Conservation (phyloP, 1,139 yeast genomes). For the Groenewaldozyma sp. region DNA sequence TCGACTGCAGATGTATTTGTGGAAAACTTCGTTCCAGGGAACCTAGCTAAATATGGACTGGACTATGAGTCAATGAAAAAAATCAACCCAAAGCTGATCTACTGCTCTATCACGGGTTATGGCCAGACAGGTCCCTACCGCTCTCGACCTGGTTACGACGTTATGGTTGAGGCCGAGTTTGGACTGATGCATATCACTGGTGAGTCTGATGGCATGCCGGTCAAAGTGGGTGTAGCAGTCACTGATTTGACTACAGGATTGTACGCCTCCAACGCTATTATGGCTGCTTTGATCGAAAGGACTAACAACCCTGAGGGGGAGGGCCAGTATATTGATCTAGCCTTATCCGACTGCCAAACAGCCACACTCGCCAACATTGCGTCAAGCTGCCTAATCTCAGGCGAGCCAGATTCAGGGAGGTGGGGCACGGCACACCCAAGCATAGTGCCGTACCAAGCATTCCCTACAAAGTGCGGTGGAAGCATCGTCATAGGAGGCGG, state of each 20-base stretch:
- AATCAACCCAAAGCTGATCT: slow-evolving; percentile 28
- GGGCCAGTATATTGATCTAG: slow-evolving; percentile 33
- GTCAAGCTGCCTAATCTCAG: slow-evolving; percentile 32
- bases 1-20: slow-evolving; percentile 32
- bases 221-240: slow-evolving; percentile 38
- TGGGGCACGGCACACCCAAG: slow-evolving; percentile 38
- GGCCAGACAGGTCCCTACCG: slow-evolving; percentile 33
- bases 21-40: slow-evolving; percentile 36
- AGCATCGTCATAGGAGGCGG: slow-evolving; percentile 37
- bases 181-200: slow-evolving; percentile 40
- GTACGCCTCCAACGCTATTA: slow-evolving; percentile 32
- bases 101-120: slow-evolving; percentile 35
- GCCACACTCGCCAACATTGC: slow-evolving; percentile 36
- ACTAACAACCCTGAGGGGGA: slow-evolving; percentile 24
- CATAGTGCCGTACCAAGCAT: slow-evolving; percentile 36
- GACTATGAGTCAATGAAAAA: slow-evolving; percentile 25
- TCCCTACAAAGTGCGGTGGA: slow-evolving; percentile 29
- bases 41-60: slow-evolving; percentile 31
- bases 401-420: slow-evolving; percentile 33
- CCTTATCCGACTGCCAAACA: slow-evolving; percentile 34
- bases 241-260: slow-evolving; percentile 36
- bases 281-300: slow-evolving; percentile 32
- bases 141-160: slow-evolving; percentile 35
- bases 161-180: slow-evolving; percentile 39
- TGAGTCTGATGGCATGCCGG: slow-evolving; percentile 34